Conservation (phyloP, 495 filamentous ascomycete genomes). For the Aspergillus avenaceus region DNA sequence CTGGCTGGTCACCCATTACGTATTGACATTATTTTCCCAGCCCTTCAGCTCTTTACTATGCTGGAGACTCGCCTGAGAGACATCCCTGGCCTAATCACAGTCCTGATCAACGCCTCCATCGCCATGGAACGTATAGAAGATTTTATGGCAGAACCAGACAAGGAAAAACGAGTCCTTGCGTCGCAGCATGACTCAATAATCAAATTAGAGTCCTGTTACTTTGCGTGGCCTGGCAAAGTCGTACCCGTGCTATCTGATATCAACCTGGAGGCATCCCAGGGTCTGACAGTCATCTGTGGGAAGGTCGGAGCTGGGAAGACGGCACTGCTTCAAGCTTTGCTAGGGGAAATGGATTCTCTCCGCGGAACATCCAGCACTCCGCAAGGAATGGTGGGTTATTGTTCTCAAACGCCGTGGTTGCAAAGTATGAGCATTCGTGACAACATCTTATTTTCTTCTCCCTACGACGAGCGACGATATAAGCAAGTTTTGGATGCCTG, state of each 20-base stretch:
- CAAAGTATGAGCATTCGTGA: constrained; percentile 88
- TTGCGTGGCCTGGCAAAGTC: constrained; percentile 68
- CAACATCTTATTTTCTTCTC: constrained; percentile 75
- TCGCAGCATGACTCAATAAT: constrained; percentile 29
- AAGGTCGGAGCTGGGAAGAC: constrained; percentile 80
- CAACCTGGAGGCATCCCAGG: constrained; percentile 54
- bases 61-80: constrained; percentile 66
- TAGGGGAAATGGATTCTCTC: constrained; percentile 72
- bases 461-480: constrained; percentile 61
- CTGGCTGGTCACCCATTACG: constrained; percentile 59
- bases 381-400: constrained; percentile 72
- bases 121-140: constrained; percentile 73
- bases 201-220: constrained; percentile 58
- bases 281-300: constrained; percentile 65
- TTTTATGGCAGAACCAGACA: constrained; percentile 82
- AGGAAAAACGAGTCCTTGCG: constrained; percentile 43
- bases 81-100: constrained; percentile 65
- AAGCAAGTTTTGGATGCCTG: constrained; percentile 59
- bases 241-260: constrained; percentile 61
- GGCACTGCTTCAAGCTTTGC: constrained; percentile 69
- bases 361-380: constrained; percentile 56
- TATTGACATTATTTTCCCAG: constrained; percentile 78
- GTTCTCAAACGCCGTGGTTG: constrained; percentile 82
- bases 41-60: constrained; percentile 72
- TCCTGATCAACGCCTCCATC: constrained; percentile 69